Base-by-base conservation (phyloP, 371 early-diverging fungal species). In the Caulochytrium protostelioides region DNA sequence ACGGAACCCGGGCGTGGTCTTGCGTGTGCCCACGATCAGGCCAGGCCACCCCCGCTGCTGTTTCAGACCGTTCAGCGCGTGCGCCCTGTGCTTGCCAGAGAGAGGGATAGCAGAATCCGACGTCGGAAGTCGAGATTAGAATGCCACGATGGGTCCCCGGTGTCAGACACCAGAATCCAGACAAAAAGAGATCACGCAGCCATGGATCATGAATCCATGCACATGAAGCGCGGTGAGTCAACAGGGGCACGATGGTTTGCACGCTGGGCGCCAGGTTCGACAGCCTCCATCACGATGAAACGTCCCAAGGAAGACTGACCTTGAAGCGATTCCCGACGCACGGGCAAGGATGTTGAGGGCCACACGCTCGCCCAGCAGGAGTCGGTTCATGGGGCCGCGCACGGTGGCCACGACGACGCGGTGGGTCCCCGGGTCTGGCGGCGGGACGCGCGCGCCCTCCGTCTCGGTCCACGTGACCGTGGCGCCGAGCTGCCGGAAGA, bases 1-100 rank as follows among this genome's bases (percentile, higher is more conserved):
- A 30, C 92, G 74, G 70, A 95, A 95, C 1, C 90, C 87, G 18
- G 95, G 95, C 2, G 97, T 95, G n/a, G 91, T 91, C 54, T 95
- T 95, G 40, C 97, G 74, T 5, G 92, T 95, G 13, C 87, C 97
- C 10, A 90, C 89, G 49, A 95, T 72, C 2, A 82, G 58, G 26
- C 97, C 97, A 18, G 67, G 54, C 59, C 79, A 95, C 1, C 67
- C 66, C 22, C 70, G 57, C 30, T 59, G 45, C 17, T 79, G 65
- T 43, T 82, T 79, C 21, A 89, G 35, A 7, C 65, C 47, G 20
- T 50, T 50, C 7, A 90, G 69, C 20, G 62, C 59, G 22, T 72
- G 62, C 4, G 86, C 72, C 28, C 50, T 56, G 32, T 9, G 7
- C n/a, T n/a, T n/a, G n/a, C n/a, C n/a, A n/a, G n/a, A n/a, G n/a